A percentile compares a stretch with the other conserved stretches of the same genome.
These are phyloP conservation scores for Gastrolobium bilobum DNA, from an alignment of 306 rosid genomes.

Conservation along the genomic window DNA sequence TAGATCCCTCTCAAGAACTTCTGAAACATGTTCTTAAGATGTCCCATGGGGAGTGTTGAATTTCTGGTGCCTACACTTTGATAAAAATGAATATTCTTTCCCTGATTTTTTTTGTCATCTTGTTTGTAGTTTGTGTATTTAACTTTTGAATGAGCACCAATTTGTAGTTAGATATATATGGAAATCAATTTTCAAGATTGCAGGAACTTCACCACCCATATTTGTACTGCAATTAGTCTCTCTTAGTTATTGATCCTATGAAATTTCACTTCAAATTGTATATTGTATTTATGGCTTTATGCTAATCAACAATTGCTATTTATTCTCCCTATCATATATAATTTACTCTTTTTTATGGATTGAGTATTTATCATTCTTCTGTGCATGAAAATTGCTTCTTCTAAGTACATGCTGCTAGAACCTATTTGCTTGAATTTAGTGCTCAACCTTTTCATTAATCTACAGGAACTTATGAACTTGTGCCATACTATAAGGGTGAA, in stretches of 20 bases:
- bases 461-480: constrained; percentile 84
- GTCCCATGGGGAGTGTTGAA: constrained; percentile 24
- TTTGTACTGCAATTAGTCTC: constrained; percentile 15
- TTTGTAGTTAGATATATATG: constrained; percentile 36
- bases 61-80: constrained; percentile 37
- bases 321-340: constrained; percentile 9
- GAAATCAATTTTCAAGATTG: constrained; percentile 38
- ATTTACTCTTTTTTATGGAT: constrained; percentile 31
- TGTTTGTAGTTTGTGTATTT: constrained; percentile 38
- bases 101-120: constrained; percentile 3
- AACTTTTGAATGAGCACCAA: constrained; percentile 15
- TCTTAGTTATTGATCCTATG: constrained; percentile 23
- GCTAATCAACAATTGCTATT: constrained; percentile 23
- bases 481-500: constrained; percentile 98
- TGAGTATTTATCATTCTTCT: constrained; percentile 40
- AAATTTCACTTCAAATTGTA: constrained; percentile 14
- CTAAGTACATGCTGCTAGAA: constrained; percentile 39
- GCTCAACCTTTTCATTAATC: constrained; percentile 46
- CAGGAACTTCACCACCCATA: constrained; percentile 21
- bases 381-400: constrained; percentile 45
- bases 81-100: constrained; percentile 21
- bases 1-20: constrained; percentile 25
- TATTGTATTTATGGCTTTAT: constrained; percentile 22
- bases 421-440: constrained; percentile 38
- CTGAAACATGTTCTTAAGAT: constrained; percentile 20